Evolutionary conservation across 257 asterid species (phyloP).

Genomic region (Haberlea rhodopensis): DNA sequence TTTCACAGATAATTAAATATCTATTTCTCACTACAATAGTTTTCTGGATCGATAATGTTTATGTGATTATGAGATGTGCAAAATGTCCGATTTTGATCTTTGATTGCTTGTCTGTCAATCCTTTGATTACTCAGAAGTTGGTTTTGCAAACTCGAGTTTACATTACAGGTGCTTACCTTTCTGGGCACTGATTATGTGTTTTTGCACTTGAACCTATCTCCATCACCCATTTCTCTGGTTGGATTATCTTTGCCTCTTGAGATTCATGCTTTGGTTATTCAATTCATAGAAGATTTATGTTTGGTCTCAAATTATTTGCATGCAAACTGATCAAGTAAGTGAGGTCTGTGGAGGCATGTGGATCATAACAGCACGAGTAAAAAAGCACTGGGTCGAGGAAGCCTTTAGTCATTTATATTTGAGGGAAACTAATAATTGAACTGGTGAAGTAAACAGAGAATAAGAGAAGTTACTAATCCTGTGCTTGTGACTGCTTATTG

Average conservation of each 20-base stretch:
- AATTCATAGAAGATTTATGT: neutral
- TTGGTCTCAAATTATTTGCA: neutral
- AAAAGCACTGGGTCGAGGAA: neutral
- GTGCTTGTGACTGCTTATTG: slow-evolving; percentile 16
- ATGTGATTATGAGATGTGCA: neutral
- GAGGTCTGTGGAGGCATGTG: neutral
- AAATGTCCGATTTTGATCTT: neutral
- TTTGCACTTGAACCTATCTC: neutral
- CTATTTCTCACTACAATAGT: neutral
- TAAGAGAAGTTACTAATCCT: neutral
- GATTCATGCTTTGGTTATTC: neutral
- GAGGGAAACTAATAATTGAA: neutral
- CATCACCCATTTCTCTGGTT: neutral
- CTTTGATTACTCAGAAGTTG: neutral
- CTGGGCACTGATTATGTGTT: neutral
- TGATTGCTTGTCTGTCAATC: neutral
- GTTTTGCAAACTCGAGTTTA: neutral
- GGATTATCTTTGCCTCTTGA: neutral
- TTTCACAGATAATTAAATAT: slow-evolving; percentile 1
- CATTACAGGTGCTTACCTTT: neutral
- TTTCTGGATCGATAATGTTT: neutral
- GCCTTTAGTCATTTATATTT: no score
- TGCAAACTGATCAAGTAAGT: neutral
- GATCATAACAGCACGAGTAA: neutral
- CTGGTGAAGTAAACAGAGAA: neutral